phyloP scores from a whole-genome alignment of 148 eudicot species.

The Agrostemma githago region DNA sequence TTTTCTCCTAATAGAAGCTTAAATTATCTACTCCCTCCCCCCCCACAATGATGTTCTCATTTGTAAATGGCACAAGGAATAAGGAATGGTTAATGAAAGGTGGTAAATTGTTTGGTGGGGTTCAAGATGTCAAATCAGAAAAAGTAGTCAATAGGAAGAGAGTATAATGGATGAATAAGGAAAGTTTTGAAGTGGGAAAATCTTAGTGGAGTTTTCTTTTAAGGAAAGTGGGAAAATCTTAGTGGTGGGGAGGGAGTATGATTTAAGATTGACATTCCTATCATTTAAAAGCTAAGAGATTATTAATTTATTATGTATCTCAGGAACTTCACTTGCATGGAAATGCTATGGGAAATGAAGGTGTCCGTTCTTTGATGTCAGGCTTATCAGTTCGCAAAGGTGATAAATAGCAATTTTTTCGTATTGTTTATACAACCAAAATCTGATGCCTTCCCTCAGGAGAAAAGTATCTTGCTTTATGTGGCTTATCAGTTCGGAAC shows the following conservation, averaged over 20 bases:
- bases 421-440: neutral
- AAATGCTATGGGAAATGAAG: conserved; percentile 93
- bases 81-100: too few species aligned
- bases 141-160: too few species aligned
- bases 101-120: too few species aligned
- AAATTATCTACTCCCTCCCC: too few species aligned
- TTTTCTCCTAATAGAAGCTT: neutral
- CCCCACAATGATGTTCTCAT: too few species aligned
- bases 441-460: neutral
- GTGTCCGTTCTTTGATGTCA: conserved; percentile 68
- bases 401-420: conserved; percentile 10
- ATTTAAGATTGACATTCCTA: neutral
- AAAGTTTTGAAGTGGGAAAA: too few species aligned
- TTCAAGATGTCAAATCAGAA: too few species aligned
- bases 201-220: too few species aligned
- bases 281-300: conserved; percentile 9
- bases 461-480: neutral
- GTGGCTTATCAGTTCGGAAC: neutral
- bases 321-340: conserved; percentile 92
- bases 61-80: too few species aligned
- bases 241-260: too few species aligned
- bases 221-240: too few species aligned
- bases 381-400: conserved; percentile 71
- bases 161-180: too few species aligned
- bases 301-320: conserved; percentile 2